Evolutionary conservation across 2,329 filamentous ascomycete species (phyloP), one percentile per base, ranked within the genome.

Genomic region (Penicillium sp.): DNA sequence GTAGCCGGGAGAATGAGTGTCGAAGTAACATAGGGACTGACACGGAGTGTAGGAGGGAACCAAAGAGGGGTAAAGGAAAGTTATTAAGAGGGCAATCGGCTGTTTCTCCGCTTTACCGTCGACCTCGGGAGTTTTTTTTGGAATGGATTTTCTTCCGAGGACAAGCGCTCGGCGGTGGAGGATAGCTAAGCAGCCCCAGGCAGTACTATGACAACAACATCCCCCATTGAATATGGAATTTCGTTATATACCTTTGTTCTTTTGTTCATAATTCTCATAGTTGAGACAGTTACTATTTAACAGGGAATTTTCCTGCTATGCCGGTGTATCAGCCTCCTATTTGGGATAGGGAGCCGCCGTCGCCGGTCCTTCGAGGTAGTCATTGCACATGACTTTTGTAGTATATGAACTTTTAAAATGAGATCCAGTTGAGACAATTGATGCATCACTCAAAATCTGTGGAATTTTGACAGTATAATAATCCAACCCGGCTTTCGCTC

Each of bases 11-110:
- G 53, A 73, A 69, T 62, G 67, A 70, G 61, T 70, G 70, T 70
- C 76, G 73, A 60, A 75, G 71, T 67, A 79, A 77, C 77, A 79
- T 79, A 63, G 68, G 72, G 71, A 70, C 59, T 62, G 63, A 62
- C 56, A 46, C 57, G 55, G 63, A 60, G 52, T 51, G 50, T 52
- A 61, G 56, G 55, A 55, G 59, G 39, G 56, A 55, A 58, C 14
- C 5, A 37, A 53, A 45, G 43, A 53, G 56, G 53, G 55, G 47
- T 53, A 57, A 58, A 58, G 54, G 46, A 46, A 55, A 57, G 48
- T 59, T 59, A 49, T 35, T 52, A 64, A 57, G 10, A 41, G 58
- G 60, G 63, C 54, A 62, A 64, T 66, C 63, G 67, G 61, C 59
- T 64, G 63, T 68, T 53, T 67, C 63, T 67, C 64, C 65, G 63